Evolutionary conservation across 495 filamentous ascomycete species (phyloP), one percentile per base, ranked within the genome.

Genomic region (Talaromyces liani): DNA sequence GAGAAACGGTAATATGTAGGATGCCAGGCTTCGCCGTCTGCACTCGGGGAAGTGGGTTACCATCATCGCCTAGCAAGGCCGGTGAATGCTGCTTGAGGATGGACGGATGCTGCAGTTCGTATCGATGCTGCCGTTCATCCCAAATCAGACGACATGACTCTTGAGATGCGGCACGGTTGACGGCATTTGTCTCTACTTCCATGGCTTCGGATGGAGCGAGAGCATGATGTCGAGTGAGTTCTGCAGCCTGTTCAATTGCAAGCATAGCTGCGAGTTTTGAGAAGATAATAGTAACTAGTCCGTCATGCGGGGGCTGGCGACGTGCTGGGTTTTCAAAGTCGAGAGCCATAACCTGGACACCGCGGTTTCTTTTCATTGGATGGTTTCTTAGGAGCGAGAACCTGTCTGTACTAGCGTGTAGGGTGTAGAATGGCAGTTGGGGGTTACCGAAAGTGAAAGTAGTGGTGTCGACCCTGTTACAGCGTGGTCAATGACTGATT

Each of bases 131-230:
- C 60, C 85, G 80, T 16, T 79, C 74, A 70, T 91, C 85, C 87
- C 87, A 92, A 7, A 87, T 83, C 3, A 93, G 79, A 7, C 85
- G 83, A 58, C 84, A 90, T 45, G 86, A 88, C 69, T 93, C 90
- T 56, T 86, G 82, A 58, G 87, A 86, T 4, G 88, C 89, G 20
- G 87, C 85, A 36, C 82, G 79, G 12, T 83, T 79, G 25, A 90
- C 82, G 4, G 85, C 82, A 9, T 81, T 77, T 63, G 81, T 79
- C 68, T 87, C 82, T 3, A 83, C 72, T 45, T 79, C 75, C 1
- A 77, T 69, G 9, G 79, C 74, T 7, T 82, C 77, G 2, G 71
- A 73, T 62, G 67, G 71, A 1, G 73, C 67, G n/a, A 85, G 70
- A 33, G 69, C 61, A 62, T 80, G 72, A 61, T 79, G 47, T 61